Evolutionary conservation across 2,329 filamentous ascomycete genomes (phyloP), one percentile per base, ranked within the genome.

Genomic region (Cladosporium sp.): DNA sequence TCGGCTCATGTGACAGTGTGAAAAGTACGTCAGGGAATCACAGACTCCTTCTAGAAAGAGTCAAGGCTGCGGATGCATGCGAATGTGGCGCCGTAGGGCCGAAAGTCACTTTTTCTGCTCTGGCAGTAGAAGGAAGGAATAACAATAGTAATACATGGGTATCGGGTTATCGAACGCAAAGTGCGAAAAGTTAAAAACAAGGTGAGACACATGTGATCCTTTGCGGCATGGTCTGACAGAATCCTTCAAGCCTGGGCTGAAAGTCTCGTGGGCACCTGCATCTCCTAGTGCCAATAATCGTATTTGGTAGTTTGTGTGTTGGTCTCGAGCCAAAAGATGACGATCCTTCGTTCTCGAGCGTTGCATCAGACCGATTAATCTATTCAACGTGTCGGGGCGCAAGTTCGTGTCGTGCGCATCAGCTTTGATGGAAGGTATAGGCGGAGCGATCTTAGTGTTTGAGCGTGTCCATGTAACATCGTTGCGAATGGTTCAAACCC

Each of bases 71-170:
- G 32, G 54, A 36, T 32, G 30, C 11, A 53, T 18, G 28, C 26
- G 54, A 32, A 39, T 39, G 54, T 39, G 54, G 54, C 30, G 32
- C 32, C 23, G 54, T 57, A 39, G n/a, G 54, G 54, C 54, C 54
- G 54, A 54, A 30, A 54, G 51, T 30, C 51, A 30, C 26, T n/a
- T 32, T 32, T 13, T 13, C 18, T 11, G 6, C n/a, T 30, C 8
- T 53, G 23, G 26, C 51, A 54, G 10, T 18, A 13, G 8, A 25
- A 26, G n/a, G 26, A 54, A 54, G 30, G 26, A 30, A 30, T 21
- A 30, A 21, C 30, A 28, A 36, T 58, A 39, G 34, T 58, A 58
- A 58, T 58, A 58, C 56, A 58, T 28, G 56, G 56, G 56, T 58
- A 46, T 58, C 56, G 36, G 39, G 13, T 28, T 58, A 57, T 58